phyloP scores from a whole-genome alignment of 2,329 filamentous ascomycete species.

The Diaporthe sp. region DNA sequence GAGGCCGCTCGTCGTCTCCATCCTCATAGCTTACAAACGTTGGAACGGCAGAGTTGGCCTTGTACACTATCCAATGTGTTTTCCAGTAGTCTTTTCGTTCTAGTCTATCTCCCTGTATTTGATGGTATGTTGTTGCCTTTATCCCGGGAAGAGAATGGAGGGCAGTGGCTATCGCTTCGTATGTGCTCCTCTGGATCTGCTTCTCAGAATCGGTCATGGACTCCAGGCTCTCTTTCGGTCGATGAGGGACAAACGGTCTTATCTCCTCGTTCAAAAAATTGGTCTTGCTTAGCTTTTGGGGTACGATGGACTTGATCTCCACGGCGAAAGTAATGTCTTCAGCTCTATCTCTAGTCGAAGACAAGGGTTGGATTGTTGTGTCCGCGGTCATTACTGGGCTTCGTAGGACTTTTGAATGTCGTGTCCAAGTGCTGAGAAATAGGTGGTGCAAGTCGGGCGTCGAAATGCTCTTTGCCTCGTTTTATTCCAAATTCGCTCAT shows the following conservation, averaged over 20 bases:
- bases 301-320: conserved; percentile 40
- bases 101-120: conserved; percentile 44
- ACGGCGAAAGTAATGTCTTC: conserved; percentile 40
- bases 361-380: neutral
- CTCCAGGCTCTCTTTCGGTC: conserved; percentile 20
- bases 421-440: neutral
- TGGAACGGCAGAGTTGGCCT: conserved; percentile 56
- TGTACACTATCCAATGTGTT: conserved; percentile 57
- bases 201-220: conserved; percentile 40
- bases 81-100: conserved; percentile 53
- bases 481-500: conserved; percentile 27
- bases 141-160: conserved; percentile 40
- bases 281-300: neutral
- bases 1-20: conserved; percentile 31
- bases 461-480: conserved; percentile 12
- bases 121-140: conserved; percentile 49
- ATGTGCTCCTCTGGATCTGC: conserved; percentile 31
- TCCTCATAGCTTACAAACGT: conserved; percentile 46
- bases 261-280: neutral
- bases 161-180: conserved; percentile 32
- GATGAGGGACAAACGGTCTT: conserved; percentile 39
- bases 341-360: conserved; percentile 27
- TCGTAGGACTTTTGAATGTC: neutral
- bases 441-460: neutral
- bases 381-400: conserved; percentile 20